A percentile compares a stretch with the other conserved stretches of the same genome.
Evolutionary conservation across 1,139 yeast species (phyloP).

Genomic region (Yamadazyma songkhlaensis): DNA sequence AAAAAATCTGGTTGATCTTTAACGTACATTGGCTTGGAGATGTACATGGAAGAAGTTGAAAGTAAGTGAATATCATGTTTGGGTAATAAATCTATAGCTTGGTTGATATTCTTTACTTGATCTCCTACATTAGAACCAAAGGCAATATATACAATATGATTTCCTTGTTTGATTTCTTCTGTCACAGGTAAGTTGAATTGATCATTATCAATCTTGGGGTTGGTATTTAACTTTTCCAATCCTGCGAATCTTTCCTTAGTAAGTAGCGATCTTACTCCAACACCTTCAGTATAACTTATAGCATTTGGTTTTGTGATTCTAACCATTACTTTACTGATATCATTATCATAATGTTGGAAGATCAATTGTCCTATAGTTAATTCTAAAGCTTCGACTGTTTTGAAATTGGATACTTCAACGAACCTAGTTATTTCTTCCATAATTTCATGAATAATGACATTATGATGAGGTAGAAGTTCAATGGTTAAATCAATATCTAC

Average conservation of each 20-base stretch:
- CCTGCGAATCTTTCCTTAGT: constrained; percentile 31
- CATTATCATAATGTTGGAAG: constrained; percentile 33
- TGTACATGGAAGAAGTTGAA: constrained; percentile 74
- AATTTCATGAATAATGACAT: constrained; percentile 31
- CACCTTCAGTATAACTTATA: constrained; percentile 80
- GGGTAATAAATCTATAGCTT: constrained; percentile 54
- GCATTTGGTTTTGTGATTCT: constrained; percentile 86
- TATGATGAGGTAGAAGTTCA: constrained; percentile 36
- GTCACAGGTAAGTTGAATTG: constrained; percentile 38
- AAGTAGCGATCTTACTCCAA: constrained; percentile 76
- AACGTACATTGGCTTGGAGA: constrained; percentile 91
- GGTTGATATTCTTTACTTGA: constrained; percentile 56
- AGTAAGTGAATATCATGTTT: constrained; percentile 44
- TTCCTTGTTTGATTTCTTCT: constrained; percentile 7
- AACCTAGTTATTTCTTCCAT: constrained; percentile 50
- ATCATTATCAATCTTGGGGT: constrained; percentile 16
- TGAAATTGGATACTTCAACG: constrained; percentile 74
- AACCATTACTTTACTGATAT: constrained; percentile 46
- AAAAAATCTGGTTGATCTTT: constrained; percentile 77
- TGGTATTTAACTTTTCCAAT: constrained; percentile 9
- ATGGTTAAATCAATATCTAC: constrained; percentile 60
- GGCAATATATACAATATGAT: constrained; percentile 69
- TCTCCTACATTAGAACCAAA: constrained; percentile 89
- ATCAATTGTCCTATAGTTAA: constrained; percentile 67
- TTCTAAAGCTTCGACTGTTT: constrained; percentile 91